A percentile compares a stretch with the other conserved stretches of the same genome.
Conservation (phyloP, 2,329 filamentous ascomycete species). For the Colletotrichum camelliae region DNA sequence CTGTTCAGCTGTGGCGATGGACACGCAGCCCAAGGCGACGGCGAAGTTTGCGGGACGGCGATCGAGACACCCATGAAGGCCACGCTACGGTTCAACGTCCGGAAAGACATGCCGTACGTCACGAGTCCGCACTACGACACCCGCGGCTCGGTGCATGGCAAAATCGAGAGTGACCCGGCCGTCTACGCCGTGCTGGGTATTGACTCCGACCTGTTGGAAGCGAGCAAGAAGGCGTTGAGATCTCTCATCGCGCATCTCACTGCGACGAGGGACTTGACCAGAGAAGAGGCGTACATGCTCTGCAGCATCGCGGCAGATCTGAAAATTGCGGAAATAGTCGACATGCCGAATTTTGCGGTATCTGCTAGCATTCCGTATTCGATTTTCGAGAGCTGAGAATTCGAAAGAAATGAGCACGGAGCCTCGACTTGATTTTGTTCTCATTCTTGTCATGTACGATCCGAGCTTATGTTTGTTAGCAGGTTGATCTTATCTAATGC, state of each 20-base stretch:
- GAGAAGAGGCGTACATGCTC: conserved; percentile 57
- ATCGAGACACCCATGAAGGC: conserved; percentile 59
- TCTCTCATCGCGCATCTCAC: conserved; percentile 55
- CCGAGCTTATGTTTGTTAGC: no score
- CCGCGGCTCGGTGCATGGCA: neutral
- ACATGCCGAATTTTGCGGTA: conserved; percentile 59
- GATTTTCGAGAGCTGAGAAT: conserved; percentile 39
- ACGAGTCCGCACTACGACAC: conserved; percentile 54
- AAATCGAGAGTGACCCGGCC: conserved; percentile 28
- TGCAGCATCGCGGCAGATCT: conserved; percentile 54
- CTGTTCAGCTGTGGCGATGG: conserved; percentile 61
- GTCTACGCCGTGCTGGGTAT: conserved; percentile 52
- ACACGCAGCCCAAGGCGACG: conserved; percentile 59
- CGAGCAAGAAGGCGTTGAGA: conserved; percentile 51
- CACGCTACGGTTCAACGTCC: conserved; percentile 51
- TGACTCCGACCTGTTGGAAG: conserved; percentile 50
- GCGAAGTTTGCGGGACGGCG: conserved; percentile 61
- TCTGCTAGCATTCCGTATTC: conserved; percentile 53
- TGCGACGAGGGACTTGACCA: conserved; percentile 47
- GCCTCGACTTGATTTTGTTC: no score
- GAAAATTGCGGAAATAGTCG: conserved; percentile 57
- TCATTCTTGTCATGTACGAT: no score
- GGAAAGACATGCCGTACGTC: conserved; percentile 51
- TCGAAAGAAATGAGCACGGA: no score
- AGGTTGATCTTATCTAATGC: no score